A percentile compares a stretch with the other conserved stretches of the same genome.
Conservation (phyloP, 2,329 filamentous ascomycete species). For the Claviceps cyperi region DNA sequence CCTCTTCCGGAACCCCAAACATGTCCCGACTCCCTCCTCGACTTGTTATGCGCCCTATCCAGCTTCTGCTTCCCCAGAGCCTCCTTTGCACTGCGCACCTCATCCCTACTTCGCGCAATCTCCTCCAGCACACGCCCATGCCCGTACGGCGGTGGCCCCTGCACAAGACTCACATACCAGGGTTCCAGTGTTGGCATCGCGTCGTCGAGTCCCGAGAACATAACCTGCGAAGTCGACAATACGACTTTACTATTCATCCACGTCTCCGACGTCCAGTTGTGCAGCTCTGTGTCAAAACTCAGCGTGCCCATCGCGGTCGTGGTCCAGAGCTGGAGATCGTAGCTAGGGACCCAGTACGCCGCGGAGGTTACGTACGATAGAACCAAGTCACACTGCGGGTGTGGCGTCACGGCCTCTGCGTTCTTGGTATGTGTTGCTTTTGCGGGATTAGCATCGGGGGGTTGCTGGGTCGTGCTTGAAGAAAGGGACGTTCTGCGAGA, state of each 20-base stretch:
- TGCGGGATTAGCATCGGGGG: constrained; percentile 7
- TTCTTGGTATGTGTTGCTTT: constrained; percentile 5
- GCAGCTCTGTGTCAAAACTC: constrained; percentile 47
- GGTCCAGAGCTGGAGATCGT: constrained; percentile 48
- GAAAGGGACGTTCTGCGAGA: constrained; percentile 33
- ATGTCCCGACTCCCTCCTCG: constrained; percentile 2
- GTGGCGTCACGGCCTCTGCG: constrained; percentile 1
- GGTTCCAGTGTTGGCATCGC: constrained; percentile 37
- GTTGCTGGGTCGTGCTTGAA: constrained; percentile 33
- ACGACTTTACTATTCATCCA: constrained; percentile 47
- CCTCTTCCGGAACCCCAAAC: constrained; percentile 4
- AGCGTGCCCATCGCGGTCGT: constrained; percentile 35
- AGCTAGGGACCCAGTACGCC: constrained; percentile 46
- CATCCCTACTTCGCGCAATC: constrained; percentile 25
- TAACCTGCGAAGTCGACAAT: constrained; percentile 49
- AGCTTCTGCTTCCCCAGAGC: constrained; percentile 15
- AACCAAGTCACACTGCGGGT: constrained; percentile 27
- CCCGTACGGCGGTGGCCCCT: constrained; percentile 6
- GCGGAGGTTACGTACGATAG: constrained; percentile 45
- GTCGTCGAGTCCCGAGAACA: constrained; percentile 40
- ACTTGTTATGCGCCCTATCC: constrained; percentile 1
- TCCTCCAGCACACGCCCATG: constrained; percentile 8
- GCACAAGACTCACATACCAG: constrained; percentile 40
- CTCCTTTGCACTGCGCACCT: constrained; percentile 18
- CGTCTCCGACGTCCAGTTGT: constrained; percentile 47